phyloP scores from a whole-genome alignment of 2,329 filamentous ascomycete genomes.

The Botrytis deweyae region DNA sequence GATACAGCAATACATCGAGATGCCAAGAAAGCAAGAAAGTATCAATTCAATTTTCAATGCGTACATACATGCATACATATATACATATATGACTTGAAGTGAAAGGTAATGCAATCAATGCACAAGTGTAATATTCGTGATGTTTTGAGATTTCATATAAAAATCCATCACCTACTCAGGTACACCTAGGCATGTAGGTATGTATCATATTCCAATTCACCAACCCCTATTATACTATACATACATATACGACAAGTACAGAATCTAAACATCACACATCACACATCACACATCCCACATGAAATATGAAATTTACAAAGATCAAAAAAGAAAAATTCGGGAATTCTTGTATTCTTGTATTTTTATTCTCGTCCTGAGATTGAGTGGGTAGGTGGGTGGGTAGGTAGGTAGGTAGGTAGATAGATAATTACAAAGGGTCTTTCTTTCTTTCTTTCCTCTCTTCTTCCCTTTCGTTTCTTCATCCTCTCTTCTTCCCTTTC shows the following conservation, averaged over 20 bases:
- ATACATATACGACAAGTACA: background rate
- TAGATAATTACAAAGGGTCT: too few relatives aligned
- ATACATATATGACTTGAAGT: background rate
- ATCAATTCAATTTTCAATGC: background rate
- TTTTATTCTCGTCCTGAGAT: background rate
- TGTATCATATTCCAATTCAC: background rate
- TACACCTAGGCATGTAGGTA: background rate
- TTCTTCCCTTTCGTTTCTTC: too few relatives aligned
- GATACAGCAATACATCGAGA: background rate
- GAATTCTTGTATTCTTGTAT: background rate
- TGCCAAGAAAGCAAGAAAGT: background rate
- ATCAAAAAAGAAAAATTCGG: background rate
- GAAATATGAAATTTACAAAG: background rate
- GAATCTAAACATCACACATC: background rate
- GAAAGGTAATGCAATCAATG: background rate
- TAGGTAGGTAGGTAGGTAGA: background rate
- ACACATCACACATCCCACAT: background rate
- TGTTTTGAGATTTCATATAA: background rate
- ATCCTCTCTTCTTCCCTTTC: too few relatives aligned
- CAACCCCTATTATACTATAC: background rate
- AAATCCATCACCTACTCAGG: background rate
- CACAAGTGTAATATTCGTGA: background rate
- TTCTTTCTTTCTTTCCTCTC: too few relatives aligned
- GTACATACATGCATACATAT: background rate
- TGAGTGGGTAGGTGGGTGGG: background rate